These are phyloP conservation scores for Plasmodium yoelii DNA, from an alignment of 169 alveolate species.

Conservation along the genomic window DNA sequence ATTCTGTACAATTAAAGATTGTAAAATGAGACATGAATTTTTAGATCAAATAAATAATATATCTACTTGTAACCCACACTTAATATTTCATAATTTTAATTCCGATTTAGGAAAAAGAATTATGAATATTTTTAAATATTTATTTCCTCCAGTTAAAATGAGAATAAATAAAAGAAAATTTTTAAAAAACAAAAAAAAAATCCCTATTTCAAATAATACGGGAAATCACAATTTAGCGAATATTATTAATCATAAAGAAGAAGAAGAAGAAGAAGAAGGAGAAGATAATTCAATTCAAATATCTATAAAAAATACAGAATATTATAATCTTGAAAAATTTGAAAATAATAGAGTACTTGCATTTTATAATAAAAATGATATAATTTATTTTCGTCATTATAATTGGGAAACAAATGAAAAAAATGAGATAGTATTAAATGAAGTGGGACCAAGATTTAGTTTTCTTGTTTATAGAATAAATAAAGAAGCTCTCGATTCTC, in stretches of 20 bases:
- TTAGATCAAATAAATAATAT: conserved; percentile 95
- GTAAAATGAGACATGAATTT: conserved; percentile 97
- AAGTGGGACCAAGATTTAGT: conserved; percentile 97
- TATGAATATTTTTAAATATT: conserved; percentile 91
- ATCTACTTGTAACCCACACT: conserved; percentile 97
- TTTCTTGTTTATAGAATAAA: conserved; percentile 95
- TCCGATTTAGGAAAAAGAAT: conserved; percentile 95
- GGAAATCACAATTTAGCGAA: neutral
- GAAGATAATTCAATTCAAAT: conserved; percentile 24
- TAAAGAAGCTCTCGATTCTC: conserved; percentile 97
- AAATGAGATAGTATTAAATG: conserved; percentile 90
- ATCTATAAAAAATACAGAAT: conserved; percentile 55
- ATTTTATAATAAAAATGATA: conserved; percentile 93
- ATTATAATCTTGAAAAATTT: conserved; percentile 78
- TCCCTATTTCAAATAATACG: neutral
- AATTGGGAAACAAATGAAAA: conserved; percentile 88
- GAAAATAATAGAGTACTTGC: conserved; percentile 93
- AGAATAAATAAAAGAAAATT: conserved; percentile 75
- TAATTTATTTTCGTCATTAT: conserved; percentile 95
- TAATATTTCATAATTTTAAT: conserved; percentile 96
- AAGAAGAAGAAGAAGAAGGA: conserved; percentile 18
- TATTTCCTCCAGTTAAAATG: conserved; percentile 92
- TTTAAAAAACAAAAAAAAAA: conserved; percentile 15
- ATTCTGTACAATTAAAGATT: conserved; percentile 96
- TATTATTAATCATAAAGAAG: neutral